phyloP scores from a whole-genome alignment of 2,329 filamentous ascomycete genomes.

The Aspergillus sp. region DNA sequence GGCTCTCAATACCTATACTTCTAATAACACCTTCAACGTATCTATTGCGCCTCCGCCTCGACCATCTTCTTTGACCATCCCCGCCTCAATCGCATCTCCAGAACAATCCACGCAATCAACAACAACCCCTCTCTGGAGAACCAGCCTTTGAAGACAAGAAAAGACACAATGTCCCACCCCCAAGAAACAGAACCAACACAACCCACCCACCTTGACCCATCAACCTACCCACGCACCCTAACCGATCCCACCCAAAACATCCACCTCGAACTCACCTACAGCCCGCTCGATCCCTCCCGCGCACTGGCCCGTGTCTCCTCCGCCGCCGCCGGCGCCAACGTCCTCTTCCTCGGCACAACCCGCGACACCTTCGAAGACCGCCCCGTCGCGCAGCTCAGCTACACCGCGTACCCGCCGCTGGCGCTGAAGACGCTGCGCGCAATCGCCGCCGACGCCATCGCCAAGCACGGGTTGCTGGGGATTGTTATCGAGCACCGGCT shows the following conservation, averaged over 20 bases:
- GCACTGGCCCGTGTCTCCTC: slow-evolving; percentile 38
- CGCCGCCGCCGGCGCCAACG: slow-evolving; percentile 43
- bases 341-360: slow-evolving; percentile 47
- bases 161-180: slow-evolving; percentile 2
- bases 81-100: too few species aligned
- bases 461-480: slow-evolving; percentile 62
- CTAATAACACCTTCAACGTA: neutral
- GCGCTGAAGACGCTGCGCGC: slow-evolving; percentile 38
- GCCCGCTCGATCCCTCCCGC: slow-evolving; percentile 33
- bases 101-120: too few species aligned
- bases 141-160: neutral
- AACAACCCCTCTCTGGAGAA: too few species aligned
- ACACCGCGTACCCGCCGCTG: slow-evolving; percentile 42
- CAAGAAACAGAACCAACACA: neutral
- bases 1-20: neutral
- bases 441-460: slow-evolving; percentile 48
- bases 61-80: too few species aligned
- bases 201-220: slow-evolving; percentile 33
- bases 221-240: slow-evolving; percentile 39
- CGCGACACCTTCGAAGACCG: slow-evolving; percentile 42
- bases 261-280: slow-evolving; percentile 43
- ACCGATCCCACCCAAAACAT: slow-evolving; percentile 33
- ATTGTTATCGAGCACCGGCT: slow-evolving; percentile 82
- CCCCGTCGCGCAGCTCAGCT: slow-evolving; percentile 43
- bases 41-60: too few species aligned